Evolutionary conservation across 805 yeast genomes (phyloP), one percentile per base, ranked within the genome.

Genomic region (Lipomyces mesembrius): DNA sequence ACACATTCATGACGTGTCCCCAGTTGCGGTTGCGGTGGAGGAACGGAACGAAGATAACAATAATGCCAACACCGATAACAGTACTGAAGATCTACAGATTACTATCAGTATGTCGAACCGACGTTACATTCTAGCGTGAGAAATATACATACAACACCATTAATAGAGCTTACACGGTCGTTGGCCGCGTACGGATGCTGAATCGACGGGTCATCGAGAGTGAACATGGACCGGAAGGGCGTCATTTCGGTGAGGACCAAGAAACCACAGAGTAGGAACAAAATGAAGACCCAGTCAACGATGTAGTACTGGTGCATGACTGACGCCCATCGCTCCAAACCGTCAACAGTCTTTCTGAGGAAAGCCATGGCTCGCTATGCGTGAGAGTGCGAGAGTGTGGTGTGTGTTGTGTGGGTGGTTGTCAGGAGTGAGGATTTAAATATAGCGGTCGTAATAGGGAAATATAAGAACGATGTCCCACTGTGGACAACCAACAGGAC

Each of bases 131-230:
- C 27, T n/a, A 22, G 53, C 25, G 22, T 4, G 20, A 52, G n/a
- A 25, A 20, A 25, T 25, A 52, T 22, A 52, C 55, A n/a, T 52
- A 52, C 55, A 63, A 68, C 71, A 57, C 70, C 71, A 59, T 55
- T 55, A 59, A 66, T 66, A n/a, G 71, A 68, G 12, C 88, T 81
- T 1, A 94, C 97, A 37, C 91, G 83, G 78, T 94, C 97, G 32
- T 79, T 82, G 61, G 85, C 85, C 0, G 96, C 90, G 76, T 84
- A 88, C 1, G 98, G 98, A 77, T 91, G 96, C 64, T 88, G 86
- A 59, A 94, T 87, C 0, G 93, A 84, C 51, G 87, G 76, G 78
- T 94, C 98, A 75, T 88, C 87, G 62, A 94, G 79, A 62, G 81
- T 83, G 75, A 94, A 94, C 75, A 63, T 61, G 68, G 73, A 64